Evolutionary conservation across 306 rosid genomes (phyloP), one percentile per base, ranked within the genome.

Genomic region (Gillenia trifoliata): DNA sequence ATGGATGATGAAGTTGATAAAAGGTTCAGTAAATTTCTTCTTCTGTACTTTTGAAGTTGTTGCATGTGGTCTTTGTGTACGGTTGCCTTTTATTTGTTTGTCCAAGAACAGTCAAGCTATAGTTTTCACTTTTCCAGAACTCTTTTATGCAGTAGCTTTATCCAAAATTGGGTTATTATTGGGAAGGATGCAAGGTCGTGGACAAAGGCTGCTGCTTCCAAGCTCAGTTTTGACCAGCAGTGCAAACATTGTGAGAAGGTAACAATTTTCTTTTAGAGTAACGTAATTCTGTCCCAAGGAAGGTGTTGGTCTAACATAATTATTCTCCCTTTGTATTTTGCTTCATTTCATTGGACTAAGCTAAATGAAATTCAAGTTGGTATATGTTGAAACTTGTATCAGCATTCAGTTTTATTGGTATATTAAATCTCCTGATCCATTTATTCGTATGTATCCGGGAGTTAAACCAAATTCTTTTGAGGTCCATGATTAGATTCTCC

Each of bases 181-280:
- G 99, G 93, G 73, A 92, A 90, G 83, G 83, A 86, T 69, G 99
- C 99, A 55, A 85, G 68, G 83, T 70, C 34, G 56, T 90, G 84
- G 84, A 84, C 99, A 38, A 75, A 90, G 80, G 85, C 86, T 78
- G 87, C 85, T 61, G 93, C 92, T 75, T 89, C 93, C 68, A 73
- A 66, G 73, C 93, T 86, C 47, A 73, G 84, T 83, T 94, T 94
- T 77, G 99, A 92, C 83, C 85, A 83, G 79, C 91, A 94, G 71
- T 94, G 97, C 84, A 81, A 20, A 57, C 97, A 92, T 80, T 94
- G 99, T 79, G 99, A 94, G 80, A 94, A 92, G 97, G 97, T 94
- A 73, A 71, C 36, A 3, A 3, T 62, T 30, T 20, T 59, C n/a
- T 59, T 22, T 8, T 12, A 11, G 36, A 36, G 26, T 4, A 55